Evolutionary conservation across 805 yeast species (phyloP), one percentile per base, ranked within the genome.

Genomic region (Kluyveromyces siamensis): DNA sequence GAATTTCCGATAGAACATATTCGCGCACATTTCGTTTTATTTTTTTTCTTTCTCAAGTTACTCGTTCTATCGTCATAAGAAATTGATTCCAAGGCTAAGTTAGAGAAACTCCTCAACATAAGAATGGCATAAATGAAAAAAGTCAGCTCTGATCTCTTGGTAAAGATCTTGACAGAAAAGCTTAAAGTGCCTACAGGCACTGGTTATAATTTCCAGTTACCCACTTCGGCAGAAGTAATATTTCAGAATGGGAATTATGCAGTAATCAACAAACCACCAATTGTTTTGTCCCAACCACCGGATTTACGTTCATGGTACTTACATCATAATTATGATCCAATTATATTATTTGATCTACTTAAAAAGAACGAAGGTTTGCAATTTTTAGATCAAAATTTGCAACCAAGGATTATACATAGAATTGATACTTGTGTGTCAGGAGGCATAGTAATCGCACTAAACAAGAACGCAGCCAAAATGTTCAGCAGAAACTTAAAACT

Each of bases 371-470:
- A 48, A 27, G 47, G 37, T 4, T 13, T 21, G n/a, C 25, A 33
- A 9, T 39, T 17, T 25, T 18, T 10, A 2, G 46, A 21, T 21
- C 44, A 35, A 16, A n/a, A 11, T 11, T 50, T 43, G 25, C 35
- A 7, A 27, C 1, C 49, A 52, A 58, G 62, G 42, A 58, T 61
- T 6, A 68, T 72, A 0, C 75, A 72, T 40, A 56, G 76, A 45
- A 51, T 72, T 18, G 76, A 72, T 48, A 59, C 57, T 27, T 51
- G 57, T 45, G 75, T 70, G 7, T 66, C 73, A 17, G 76, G 76
- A 19, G 74, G 74, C 1, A 48, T 71, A 41, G 55, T 72, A 2
- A 44, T 71, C 5, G 70, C 74, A 1, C 62, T 58, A 46, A 65
- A 60, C 43, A 58, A 62, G 45, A 56, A 53, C 8, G 56, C 67